Conservation (phyloP, 257 asterid genomes). For the Nicotiana knightiana region DNA sequence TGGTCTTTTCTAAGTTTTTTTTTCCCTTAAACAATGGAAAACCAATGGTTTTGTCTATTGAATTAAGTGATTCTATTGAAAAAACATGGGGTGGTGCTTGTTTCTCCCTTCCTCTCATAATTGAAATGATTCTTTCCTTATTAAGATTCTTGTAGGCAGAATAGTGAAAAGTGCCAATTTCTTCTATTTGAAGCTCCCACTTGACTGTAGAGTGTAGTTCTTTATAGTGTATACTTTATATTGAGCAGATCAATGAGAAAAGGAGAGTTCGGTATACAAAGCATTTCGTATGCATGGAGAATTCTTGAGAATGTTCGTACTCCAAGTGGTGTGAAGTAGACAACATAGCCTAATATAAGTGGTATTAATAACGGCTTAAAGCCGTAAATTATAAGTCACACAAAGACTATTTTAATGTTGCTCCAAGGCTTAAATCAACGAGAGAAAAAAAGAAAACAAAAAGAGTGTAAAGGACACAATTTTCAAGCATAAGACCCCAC, state of each 20-base stretch:
- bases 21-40: conserved; percentile 25
- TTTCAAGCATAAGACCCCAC: conserved; percentile 2
- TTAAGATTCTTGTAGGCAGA: conserved; percentile 32
- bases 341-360: no score
- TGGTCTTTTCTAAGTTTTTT: neutral
- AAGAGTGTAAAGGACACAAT: neutral
- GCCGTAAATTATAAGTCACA: no score
- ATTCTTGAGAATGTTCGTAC: rapidly evolving
- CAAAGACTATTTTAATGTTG: no score
- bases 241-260: neutral
- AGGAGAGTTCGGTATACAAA: rapidly evolving
- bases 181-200: conserved; percentile 9
- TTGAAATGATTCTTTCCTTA: conserved; percentile 23
- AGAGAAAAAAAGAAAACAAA: neutral
- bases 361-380: rapidly evolving
- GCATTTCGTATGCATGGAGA: no score
- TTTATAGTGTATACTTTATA: neutral
- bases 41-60: conserved; percentile 23
- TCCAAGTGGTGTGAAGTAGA: no score
- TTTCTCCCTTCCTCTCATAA: conserved; percentile 30
- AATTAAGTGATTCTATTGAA: conserved; percentile 13
- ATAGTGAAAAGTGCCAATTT: conserved; percentile 37
- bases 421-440: neutral
- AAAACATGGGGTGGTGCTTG: conserved; percentile 26
- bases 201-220: neutral